These are phyloP conservation scores for Nakazawaea wickerhamii DNA, from an alignment of 805 yeast genomes.

Conservation along the genomic window DNA sequence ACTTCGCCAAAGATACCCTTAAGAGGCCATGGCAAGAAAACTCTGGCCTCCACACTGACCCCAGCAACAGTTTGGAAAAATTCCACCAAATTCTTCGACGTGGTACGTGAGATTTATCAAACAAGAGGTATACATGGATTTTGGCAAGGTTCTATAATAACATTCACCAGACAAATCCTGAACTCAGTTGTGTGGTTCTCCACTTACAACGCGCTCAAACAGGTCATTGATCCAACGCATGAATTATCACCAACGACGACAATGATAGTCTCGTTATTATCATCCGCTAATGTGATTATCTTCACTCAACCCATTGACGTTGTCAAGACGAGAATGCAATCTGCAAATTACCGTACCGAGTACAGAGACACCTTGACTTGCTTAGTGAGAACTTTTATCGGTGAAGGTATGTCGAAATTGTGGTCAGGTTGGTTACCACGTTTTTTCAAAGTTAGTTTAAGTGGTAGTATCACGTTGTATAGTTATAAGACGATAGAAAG, in stretches of 20 bases:
- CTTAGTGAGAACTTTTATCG: conserved; percentile 41
- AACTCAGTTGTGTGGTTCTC: conserved; percentile 82
- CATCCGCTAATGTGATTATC: conserved; percentile 69
- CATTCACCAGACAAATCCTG: conserved; percentile 71
- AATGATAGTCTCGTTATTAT: conserved; percentile 47
- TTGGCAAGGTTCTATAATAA: conserved; percentile 78
- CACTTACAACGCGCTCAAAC: conserved; percentile 73
- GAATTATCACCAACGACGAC: conserved; percentile 32
- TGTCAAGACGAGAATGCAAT: conserved; percentile 80
- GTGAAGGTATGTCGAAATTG: conserved; percentile 40
- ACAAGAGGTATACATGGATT: conserved; percentile 75
- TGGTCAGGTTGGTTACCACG: conserved; percentile 65
- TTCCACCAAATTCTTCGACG: conserved; percentile 44
- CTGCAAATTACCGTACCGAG: conserved; percentile 53
- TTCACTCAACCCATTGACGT: conserved; percentile 88
- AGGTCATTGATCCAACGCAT: conserved; percentile 53
- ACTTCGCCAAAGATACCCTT: conserved; percentile 3
- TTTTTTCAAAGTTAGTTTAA: conserved; percentile 60
- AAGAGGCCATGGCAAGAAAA: conserved; percentile 17
- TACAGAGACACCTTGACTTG: conserved; percentile 61
- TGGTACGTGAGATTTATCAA: conserved; percentile 60
- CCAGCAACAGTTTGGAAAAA: conserved; percentile 47
- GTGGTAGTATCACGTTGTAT: conserved; percentile 64
- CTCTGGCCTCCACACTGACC: conserved; percentile 19
- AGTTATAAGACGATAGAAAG: conserved; percentile 56